A percentile compares a stretch with the other conserved stretches of the same genome.
These are phyloP conservation scores for Hibiscus syriacus DNA, from an alignment of 345 rosid genomes.

Conservation along the genomic window DNA sequence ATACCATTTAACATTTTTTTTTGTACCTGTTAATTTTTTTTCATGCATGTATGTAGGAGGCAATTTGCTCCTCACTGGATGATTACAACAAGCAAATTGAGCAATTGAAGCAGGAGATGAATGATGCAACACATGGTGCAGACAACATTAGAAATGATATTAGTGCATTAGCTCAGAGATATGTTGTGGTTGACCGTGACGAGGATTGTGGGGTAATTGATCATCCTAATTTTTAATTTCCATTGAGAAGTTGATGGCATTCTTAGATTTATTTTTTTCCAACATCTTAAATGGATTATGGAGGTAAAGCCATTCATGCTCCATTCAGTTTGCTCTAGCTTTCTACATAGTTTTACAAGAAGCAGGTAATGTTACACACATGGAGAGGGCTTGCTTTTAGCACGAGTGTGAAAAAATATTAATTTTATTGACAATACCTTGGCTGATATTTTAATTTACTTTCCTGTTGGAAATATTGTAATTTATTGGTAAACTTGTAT, in stretches of 20 bases:
- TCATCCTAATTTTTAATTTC: slow-evolving; percentile 19
- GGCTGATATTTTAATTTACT: background rate
- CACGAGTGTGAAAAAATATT: background rate
- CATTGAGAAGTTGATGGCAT: slow-evolving; percentile 6
- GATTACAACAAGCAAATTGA: slow-evolving; percentile 98
- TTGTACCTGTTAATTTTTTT: background rate
- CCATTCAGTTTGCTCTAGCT: background rate
- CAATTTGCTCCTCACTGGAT: slow-evolving; percentile 92
- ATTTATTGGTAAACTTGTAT: background rate
- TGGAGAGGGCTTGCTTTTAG: background rate
- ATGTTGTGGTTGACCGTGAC: slow-evolving; percentile 74
- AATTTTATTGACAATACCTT: background rate
- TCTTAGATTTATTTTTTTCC: background rate
- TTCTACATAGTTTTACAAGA: background rate
- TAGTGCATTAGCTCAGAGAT: slow-evolving; percentile 95
- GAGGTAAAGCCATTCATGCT: slow-evolving; percentile 11
- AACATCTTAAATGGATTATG: background rate
- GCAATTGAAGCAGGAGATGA: slow-evolving; percentile 89
- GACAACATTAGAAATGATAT: slow-evolving; percentile 97
- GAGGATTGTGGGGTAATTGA: slow-evolving; percentile 94
- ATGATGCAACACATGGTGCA: slow-evolving; percentile 99
- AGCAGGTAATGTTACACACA: background rate
- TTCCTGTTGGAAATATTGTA: background rate
- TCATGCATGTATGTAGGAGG: slow-evolving; percentile 46
- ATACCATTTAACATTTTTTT: background rate